Conservation (phyloP, 129 eudicot species). For the Saposhnikovia divaricata region DNA sequence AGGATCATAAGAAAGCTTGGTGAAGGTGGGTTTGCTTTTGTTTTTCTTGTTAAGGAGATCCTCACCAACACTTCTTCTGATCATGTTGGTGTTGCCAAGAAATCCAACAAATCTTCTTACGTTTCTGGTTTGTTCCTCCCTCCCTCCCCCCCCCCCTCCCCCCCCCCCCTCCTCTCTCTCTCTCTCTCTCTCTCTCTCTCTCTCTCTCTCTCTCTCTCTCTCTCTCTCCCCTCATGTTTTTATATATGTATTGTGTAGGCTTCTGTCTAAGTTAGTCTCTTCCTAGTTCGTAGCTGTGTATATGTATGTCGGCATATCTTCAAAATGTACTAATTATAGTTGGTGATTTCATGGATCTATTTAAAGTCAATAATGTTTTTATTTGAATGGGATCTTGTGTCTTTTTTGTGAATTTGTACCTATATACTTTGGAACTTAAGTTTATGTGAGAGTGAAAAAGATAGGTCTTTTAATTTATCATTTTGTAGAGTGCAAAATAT, state of each 20-base stretch:
- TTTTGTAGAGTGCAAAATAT: background rate
- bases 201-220: too few species aligned
- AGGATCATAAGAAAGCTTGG: slow-evolving; percentile 76
- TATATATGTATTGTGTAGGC: background rate
- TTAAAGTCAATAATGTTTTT: too few species aligned
- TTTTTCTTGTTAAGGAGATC: slow-evolving; percentile 74
- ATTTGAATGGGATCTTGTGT: background rate
- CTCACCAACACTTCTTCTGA: slow-evolving; percentile 35
- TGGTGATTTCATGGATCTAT: background rate
- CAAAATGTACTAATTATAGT: background rate
- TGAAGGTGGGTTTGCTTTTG: slow-evolving; percentile 80
- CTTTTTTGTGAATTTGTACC: background rate
- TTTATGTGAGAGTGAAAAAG: background rate
- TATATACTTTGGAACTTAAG: background rate
- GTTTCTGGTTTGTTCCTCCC: slow-evolving; percentile 45
- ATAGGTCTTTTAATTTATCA: too few species aligned
- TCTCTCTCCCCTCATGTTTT: too few species aligned
- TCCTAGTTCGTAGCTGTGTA: too few species aligned
- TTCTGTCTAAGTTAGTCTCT: too few species aligned
- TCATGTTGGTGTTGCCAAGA: slow-evolving; percentile 18
- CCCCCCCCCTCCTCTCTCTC: background rate
- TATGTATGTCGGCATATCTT: background rate
- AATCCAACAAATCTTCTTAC: slow-evolving; percentile 69
- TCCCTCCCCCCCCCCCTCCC: background rate
- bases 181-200: too few species aligned